Evolutionary conservation across 2,329 filamentous ascomycete species (phyloP), one percentile per base, ranked within the genome.

Genomic region (Paecilomyces fulvus): DNA sequence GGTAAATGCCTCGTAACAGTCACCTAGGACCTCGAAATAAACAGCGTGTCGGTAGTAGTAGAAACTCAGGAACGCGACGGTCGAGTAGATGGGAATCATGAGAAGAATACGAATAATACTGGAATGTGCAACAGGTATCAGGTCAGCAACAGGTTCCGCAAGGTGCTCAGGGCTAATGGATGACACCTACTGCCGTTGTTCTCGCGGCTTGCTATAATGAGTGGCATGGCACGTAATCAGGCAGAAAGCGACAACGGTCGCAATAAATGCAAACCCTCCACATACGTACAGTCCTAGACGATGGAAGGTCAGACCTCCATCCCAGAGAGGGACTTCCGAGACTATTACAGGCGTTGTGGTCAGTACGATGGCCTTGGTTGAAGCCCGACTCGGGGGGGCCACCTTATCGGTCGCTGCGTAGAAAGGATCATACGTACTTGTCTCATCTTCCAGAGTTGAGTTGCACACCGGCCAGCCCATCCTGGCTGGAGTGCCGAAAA

Each of bases 1-100:
- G 56, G 89, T 89, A 65, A 95, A 92, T 10, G 90, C 89, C 75
- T 95, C 90, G 71, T 95, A 95, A 73, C 89, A 92, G 70, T 94
- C 88, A 65, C 88, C 84, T 49, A 92, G 76, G 54, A 94, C 85
- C 66, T 89, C 81, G 70, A 87, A 94, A 75, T 95, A 95, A 56
- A 94, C 83, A 52, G 87, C 84, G 65, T 91, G 82, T 69, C 80
- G 83, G 77, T 94, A 92, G 75, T 82, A 91, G 62, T 81, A 79
- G 64, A 90, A 83, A 58, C 85, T 85, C 37, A 92, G 79, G 67
- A 89, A 89, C 31, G 88, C 85, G 20, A 90, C 85, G 43, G 85
- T 77, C 53, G 87, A 80, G 71, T 95, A 95, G 59, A 95, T 79
- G 43, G 90, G 90, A 52, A 95, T 83, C 89, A 95, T 92, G 70